Evolutionary conservation across 345 rosid genomes (phyloP), one percentile per base, ranked within the genome.

Genomic region (Gossypium thurberi): DNA sequence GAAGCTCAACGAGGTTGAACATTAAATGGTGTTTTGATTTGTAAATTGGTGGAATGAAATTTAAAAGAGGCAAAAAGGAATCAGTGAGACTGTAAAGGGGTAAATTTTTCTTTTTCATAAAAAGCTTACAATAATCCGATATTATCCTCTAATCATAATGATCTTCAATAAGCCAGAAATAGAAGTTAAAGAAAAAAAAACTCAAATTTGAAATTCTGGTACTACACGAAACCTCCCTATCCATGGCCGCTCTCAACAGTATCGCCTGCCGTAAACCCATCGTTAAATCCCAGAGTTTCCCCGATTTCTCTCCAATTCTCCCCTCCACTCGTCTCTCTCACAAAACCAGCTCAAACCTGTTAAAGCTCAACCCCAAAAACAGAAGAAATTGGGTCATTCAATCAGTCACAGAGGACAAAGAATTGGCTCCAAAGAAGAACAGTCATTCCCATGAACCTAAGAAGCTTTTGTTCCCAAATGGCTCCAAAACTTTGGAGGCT

Each of bases 201-300:
- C 48, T 44, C 11, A 50, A 50, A 6, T 58, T 18, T 25, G 11
- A 14, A 23, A 48, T 47, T 44, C 20, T 21, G 0, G 55, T 21
- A 7, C 17, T 66, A 11, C 21, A 23, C 53, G 42, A 26, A 47
- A 26, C 17, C 21, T 25, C 21, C 20, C 4, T 53, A 26, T 44
- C 58, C 28, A 87, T 87, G 88, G 82, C 87, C n/a, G 25, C 86
- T 18, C 75, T 82, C 0, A 53, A 76, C 72, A 14, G 72, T 17
- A n/a, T 77, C 25, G 9, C 81, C 63, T 17, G 65, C 58, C 74
- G 55, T 53, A 26, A 66, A 55, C 70, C 79, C 68, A 55, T 80
- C 73, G 15, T 13, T 23, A 43, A 53, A 44, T 37, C 74, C 67
- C 74, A 72, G 6, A 61, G 52, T 21, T 26, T 15, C 46, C 13